Evolutionary conservation across 1,284 basidiomycete species (phyloP).

Genomic region (Tremellales sp.): DNA sequence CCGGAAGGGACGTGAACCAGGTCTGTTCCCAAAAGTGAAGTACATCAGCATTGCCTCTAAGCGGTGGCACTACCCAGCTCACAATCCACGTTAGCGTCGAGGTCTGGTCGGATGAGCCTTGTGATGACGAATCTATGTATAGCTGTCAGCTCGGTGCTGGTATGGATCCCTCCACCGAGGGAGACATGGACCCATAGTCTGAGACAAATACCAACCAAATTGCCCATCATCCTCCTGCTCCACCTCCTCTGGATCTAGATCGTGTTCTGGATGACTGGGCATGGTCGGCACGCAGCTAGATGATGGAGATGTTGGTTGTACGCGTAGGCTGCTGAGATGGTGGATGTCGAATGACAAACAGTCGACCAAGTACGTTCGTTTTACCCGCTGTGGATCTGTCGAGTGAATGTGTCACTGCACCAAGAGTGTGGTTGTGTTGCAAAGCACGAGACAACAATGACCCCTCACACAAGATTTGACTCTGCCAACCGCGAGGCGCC

Average conservation of each 20-base stretch:
- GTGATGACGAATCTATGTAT: conserved; percentile 42
- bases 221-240: conserved; percentile 36
- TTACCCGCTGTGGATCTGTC: no score
- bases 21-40: conserved; percentile 43
- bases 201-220: conserved; percentile 27
- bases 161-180: not conserved
- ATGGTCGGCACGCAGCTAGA: conserved; percentile 11
- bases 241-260: conserved; percentile 35
- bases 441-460: no score
- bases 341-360: no score
- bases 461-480: no score
- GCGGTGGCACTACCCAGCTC: conserved; percentile 14
- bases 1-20: conserved; percentile 98
- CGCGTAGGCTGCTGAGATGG: no score
- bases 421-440: no score
- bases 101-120: conserved; percentile 47
- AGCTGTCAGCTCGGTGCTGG: not conserved
- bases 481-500: no score
- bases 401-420: no score
- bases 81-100: conserved; percentile 51
- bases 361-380: no score
- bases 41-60: not conserved
- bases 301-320: no score
- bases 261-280: conserved; percentile 15
- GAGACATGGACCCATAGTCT: not conserved